Conservation (phyloP, 176 grass and related monocot species). For the Pontederia paniculata region DNA sequence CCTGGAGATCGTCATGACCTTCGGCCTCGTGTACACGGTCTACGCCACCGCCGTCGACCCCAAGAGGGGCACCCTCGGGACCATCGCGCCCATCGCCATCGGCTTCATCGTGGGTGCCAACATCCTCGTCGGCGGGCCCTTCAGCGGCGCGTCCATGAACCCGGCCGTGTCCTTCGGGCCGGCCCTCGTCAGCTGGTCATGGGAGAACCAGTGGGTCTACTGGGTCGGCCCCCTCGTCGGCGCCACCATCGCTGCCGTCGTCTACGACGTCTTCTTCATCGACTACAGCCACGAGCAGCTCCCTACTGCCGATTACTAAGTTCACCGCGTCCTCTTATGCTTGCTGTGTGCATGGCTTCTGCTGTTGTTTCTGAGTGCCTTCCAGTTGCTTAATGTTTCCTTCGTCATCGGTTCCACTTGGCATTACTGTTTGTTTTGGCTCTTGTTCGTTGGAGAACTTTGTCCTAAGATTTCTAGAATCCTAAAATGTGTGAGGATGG, state of each 20-base stretch:
- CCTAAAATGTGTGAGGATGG: too few relatives aligned
- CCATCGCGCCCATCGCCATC: conserved; percentile 86
- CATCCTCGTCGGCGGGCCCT: conserved; percentile 75
- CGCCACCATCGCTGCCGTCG: conserved; percentile 51
- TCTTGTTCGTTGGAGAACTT: too few relatives aligned
- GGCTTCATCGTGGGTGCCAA: conserved; percentile 94
- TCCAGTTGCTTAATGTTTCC: too few relatives aligned
- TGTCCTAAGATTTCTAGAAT: too few relatives aligned
- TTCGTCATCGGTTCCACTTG: too few relatives aligned
- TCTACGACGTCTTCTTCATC: conserved; percentile 89
- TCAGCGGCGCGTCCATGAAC: conserved; percentile 92
- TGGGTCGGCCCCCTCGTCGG: conserved; percentile 92
- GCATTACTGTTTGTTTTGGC: too few relatives aligned
- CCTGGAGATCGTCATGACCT: conserved; percentile 94
- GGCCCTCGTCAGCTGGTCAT: conserved; percentile 80
- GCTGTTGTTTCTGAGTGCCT: not conserved
- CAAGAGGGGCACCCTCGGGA: conserved; percentile 70
- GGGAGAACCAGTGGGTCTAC: conserved; percentile 82
- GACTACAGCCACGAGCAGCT: conserved; percentile 62
- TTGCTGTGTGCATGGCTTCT: not conserved
- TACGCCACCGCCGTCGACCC: conserved; percentile 87
- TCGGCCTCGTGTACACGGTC: conserved; percentile 95
- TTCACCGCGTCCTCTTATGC: not conserved
- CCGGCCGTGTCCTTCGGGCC: conserved; percentile 94
- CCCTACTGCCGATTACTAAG: conserved; percentile 58